These are phyloP conservation scores for Russula dissimulans DNA, from an alignment of 768 basidiomycete species.

Conservation along the genomic window DNA sequence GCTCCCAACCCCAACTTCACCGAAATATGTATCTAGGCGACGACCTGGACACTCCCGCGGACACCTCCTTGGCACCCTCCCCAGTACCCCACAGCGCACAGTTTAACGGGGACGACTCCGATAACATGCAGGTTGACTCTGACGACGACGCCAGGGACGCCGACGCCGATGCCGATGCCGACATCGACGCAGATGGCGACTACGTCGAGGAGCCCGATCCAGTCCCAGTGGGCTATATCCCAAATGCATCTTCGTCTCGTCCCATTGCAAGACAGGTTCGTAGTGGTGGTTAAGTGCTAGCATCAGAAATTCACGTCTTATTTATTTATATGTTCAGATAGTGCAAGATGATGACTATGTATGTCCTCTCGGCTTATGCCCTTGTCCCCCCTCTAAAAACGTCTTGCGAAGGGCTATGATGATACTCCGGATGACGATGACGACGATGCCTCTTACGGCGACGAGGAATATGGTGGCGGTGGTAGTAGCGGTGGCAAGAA, in stretches of 20 bases:
- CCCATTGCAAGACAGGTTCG: conserved; percentile 26
- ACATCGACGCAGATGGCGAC: conserved; percentile 58
- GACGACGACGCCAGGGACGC: conserved; percentile 30
- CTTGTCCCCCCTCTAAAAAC: conserved; percentile 19
- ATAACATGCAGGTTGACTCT: conserved; percentile 68
- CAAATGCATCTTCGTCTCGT: conserved; percentile 33
- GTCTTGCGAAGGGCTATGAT: conserved; percentile 45
- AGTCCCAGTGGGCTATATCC: conserved; percentile 30
- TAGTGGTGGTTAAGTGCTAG: conserved; percentile 17
- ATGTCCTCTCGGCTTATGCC: conserved; percentile 26
- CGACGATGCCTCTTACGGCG: conserved; percentile 57
- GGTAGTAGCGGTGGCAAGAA: conserved; percentile 39
- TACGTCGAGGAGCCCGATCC: conserved; percentile 39
- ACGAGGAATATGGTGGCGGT: conserved; percentile 53
- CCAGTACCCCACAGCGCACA: conserved; percentile 31
- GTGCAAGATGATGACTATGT: conserved; percentile 42
- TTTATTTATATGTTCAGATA: conserved; percentile 22
- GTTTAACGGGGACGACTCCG: conserved; percentile 34
- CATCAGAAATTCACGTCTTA: conserved; percentile 7
- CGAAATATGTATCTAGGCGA: conserved; percentile 16
- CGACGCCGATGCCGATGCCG: conserved; percentile 43
- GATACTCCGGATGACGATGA: conserved; percentile 42
- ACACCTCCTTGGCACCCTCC: conserved; percentile 21
- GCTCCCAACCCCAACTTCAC: conserved; percentile 15
- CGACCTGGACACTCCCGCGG: conserved; percentile 21